These are phyloP conservation scores for Helianthus annuus DNA, from an alignment of 129 eudicot species.

Conservation along the genomic window HanXRQr2.0-SUNRISE NC_035441.2:120624271-120624770, in stretches of 20 bases:
- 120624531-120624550: constrained; percentile 44
- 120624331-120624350: constrained; percentile 10
- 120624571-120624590: constrained; percentile 51
- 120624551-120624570: constrained; percentile 54
- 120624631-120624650: not conserved
- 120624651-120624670: not conserved
- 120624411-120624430: not conserved
- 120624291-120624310: not conserved
- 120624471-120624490: constrained; percentile 50
- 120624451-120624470: constrained; percentile 51
- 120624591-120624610: not conserved
- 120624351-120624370: constrained; percentile 24
- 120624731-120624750: constrained; percentile 52
- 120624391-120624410: not conserved
- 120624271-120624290: constrained; percentile 1
- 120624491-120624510: constrained; percentile 37
- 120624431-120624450: not conserved
- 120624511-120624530: constrained; percentile 34
- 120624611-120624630: constrained; percentile 5
- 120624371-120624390: constrained; percentile 42
- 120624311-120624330: constrained; percentile 34
- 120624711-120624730: constrained; percentile 48
- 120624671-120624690: constrained; percentile 53
- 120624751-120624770: constrained; percentile 62
- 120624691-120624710: constrained; percentile 33